A percentile compares a stretch with the other conserved stretches of the same genome.
Conservation (phyloP, 371 early-diverging fungal species). For the Rhizopus sp. region DNA sequence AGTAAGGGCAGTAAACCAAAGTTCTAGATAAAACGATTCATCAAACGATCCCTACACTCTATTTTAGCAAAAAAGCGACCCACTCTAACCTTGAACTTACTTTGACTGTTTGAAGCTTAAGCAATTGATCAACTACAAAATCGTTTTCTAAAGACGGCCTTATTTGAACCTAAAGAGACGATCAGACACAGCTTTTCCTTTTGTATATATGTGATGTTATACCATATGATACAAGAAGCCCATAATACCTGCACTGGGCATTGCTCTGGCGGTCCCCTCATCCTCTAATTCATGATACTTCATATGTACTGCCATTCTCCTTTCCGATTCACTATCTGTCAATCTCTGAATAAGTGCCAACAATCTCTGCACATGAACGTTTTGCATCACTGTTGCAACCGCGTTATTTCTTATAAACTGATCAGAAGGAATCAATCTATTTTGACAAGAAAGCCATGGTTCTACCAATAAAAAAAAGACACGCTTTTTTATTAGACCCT, state of each 20-base stretch:
- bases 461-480: slow-evolving; percentile 3
- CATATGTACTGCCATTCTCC: slow-evolving; percentile 49
- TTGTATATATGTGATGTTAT: neutral
- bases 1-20: slow-evolving; percentile 48
- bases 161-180: slow-evolving; percentile 35
- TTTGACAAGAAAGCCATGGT: slow-evolving; percentile 22
- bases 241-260: slow-evolving; percentile 57
- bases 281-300: slow-evolving; percentile 57
- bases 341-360: slow-evolving; percentile 36
- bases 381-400: slow-evolving; percentile 20
- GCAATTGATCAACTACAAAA: slow-evolving; percentile 39
- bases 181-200: neutral
- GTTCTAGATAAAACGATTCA: slow-evolving; percentile 49
- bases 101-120: slow-evolving; percentile 49
- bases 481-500: neutral
- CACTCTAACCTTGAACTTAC: slow-evolving; percentile 15
- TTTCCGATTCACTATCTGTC: slow-evolving; percentile 42
- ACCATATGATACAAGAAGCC: slow-evolving; percentile 50
- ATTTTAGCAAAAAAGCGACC: neutral
- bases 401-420: neutral
- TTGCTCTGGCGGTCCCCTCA: slow-evolving; percentile 55
- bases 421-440: slow-evolving; percentile 6
- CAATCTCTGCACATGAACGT: slow-evolving; percentile 36
- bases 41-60: slow-evolving; percentile 45
- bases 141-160: slow-evolving; percentile 44